These are phyloP conservation scores for Chlamydomonas incerta DNA, from an alignment of 139 green algal species.

Conservation along the genomic window DNA sequence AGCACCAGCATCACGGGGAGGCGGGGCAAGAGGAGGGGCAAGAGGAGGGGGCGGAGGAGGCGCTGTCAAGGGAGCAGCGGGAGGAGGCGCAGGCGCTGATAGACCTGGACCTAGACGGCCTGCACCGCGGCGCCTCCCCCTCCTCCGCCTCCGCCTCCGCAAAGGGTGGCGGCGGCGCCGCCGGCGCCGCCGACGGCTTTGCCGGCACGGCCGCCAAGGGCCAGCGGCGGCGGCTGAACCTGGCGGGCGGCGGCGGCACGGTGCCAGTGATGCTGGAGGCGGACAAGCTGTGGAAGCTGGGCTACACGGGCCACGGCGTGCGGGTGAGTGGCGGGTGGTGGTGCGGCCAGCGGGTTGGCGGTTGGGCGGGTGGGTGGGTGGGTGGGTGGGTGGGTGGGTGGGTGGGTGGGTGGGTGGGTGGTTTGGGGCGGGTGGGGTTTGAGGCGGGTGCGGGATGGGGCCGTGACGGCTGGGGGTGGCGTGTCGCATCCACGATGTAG, in stretches of 20 bases:
- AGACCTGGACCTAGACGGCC: not conserved
- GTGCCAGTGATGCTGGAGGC: conserved; percentile 73
- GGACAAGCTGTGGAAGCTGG: conserved; percentile 82
- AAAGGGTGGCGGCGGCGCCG: not conserved
- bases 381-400: not conserved
- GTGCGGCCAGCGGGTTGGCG: not conserved
- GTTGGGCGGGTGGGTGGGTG: no score
- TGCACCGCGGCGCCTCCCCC: not conserved
- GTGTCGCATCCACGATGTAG: no score
- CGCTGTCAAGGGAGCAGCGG: not conserved
- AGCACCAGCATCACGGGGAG: conserved; percentile 3
- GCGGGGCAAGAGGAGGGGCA: not conserved
- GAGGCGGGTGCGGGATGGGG: no score
- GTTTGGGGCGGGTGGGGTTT: not conserved
- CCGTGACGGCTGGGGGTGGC: no score
- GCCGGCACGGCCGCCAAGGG: not conserved
- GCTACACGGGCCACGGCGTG: conserved; percentile 84
- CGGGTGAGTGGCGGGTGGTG: conserved; percentile 58
- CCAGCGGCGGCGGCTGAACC: not conserved
- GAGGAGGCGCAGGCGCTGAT: not conserved
- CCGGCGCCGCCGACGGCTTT: not conserved
- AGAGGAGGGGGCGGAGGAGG: not conserved
- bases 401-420: not conserved
- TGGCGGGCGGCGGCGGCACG: conserved; percentile 34
- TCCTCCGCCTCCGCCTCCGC: not conserved